Percentiles rank a stretch among this genome's conserved stretches.
Evolutionary conservation across 1,139 yeast species (phyloP).

Genomic region (Pichia sp.): DNA sequence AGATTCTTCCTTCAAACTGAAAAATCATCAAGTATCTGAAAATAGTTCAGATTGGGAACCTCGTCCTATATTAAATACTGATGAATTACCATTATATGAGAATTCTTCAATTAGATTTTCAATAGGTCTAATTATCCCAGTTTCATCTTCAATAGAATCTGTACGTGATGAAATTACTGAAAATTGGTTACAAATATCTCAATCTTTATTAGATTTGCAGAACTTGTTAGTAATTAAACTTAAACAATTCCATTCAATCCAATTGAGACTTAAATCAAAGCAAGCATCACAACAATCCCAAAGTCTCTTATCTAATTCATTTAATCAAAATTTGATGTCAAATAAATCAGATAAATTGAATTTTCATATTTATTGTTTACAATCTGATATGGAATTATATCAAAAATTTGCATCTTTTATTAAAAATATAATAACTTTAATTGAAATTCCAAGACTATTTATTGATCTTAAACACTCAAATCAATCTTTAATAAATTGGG

Average conservation of each 20-base stretch:
- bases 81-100: constrained; percentile 18
- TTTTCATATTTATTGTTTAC: constrained; percentile 36
- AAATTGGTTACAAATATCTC: constrained; percentile 46
- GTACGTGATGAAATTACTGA: constrained; percentile 40
- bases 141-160: constrained; percentile 31
- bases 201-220: constrained; percentile 38
- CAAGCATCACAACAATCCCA: constrained; percentile 4
- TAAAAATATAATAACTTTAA: constrained; percentile 36
- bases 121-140: constrained; percentile 44
- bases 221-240: constrained; percentile 36
- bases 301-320: not conserved
- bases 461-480: constrained; percentile 26
- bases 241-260: constrained; percentile 19
- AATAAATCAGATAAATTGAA: constrained; percentile 12
- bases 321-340: too few species aligned
- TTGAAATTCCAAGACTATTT: constrained; percentile 44
- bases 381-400: constrained; percentile 39
- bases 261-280: constrained; percentile 21
- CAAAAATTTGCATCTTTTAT: constrained; percentile 35
- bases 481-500: constrained; percentile 42
- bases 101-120: constrained; percentile 35
- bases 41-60: constrained; percentile 25
- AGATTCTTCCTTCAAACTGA: constrained; percentile 22
- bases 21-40: constrained; percentile 4
- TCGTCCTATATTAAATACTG: constrained; percentile 18